A percentile compares a stretch with the other conserved stretches of the same genome.
phyloP scores from a whole-genome alignment of 441 rosid genomes.

The Pelargonium citronellum region DNA sequence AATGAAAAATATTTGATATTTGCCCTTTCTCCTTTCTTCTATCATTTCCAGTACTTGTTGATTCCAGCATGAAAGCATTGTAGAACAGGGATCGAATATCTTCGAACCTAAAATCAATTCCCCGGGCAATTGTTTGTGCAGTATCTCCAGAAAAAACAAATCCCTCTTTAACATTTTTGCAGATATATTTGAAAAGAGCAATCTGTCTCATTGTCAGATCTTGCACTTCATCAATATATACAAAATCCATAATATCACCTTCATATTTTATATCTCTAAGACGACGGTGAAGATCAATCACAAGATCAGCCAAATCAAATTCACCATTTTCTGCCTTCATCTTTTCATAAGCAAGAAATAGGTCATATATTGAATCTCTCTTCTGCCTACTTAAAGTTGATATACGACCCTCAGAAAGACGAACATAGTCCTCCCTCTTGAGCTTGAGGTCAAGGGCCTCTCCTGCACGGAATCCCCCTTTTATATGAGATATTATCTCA shows the following conservation, averaged over 20 bases:
- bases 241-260: conserved; percentile 38
- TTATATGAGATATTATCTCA: conserved; percentile 49
- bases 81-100: conserved; percentile 33
- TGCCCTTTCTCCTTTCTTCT: conserved; percentile 32
- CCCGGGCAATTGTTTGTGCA: conserved; percentile 43
- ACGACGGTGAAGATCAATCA: conserved; percentile 43
- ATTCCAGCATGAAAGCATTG: conserved; percentile 33
- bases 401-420: conserved; percentile 28
- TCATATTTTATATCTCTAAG: conserved; percentile 24
- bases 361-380: conserved; percentile 34
- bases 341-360: conserved; percentile 42
- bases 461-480: conserved; percentile 38
- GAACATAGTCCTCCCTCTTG: conserved; percentile 30
- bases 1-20: conserved; percentile 33
- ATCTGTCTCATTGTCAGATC: conserved; percentile 58
- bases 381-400: conserved; percentile 29
- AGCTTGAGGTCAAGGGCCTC: conserved; percentile 27
- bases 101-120: conserved; percentile 32
- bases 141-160: conserved; percentile 53
- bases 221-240: conserved; percentile 59
- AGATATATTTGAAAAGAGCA: conserved; percentile 41
- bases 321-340: conserved; percentile 40
- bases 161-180: conserved; percentile 40
- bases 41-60: conserved; percentile 18
- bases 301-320: conserved; percentile 51